These are phyloP conservation scores for Botrytis fabae DNA, from an alignment of 2,329 filamentous ascomycete species.

Conservation along the genomic window DNA sequence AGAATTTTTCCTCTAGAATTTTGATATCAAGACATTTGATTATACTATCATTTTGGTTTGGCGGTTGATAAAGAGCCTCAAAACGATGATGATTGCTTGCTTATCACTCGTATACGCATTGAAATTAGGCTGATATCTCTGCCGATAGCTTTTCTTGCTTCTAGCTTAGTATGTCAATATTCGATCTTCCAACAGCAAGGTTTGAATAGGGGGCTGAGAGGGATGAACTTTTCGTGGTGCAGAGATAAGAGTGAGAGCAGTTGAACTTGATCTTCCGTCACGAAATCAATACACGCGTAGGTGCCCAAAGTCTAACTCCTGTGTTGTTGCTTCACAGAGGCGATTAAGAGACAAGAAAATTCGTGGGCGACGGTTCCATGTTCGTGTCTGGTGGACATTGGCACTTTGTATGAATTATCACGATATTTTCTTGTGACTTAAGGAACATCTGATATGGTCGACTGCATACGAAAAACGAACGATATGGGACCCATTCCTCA, in stretches of 20 bases:
- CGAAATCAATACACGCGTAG: too few relatives aligned
- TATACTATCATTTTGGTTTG: not conserved
- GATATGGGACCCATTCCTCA: not conserved
- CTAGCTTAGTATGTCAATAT: too few relatives aligned
- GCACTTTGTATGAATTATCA: too few relatives aligned
- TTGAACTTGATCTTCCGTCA: too few relatives aligned
- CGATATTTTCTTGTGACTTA: too few relatives aligned
- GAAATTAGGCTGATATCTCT: not conserved
- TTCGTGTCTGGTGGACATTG: not conserved
- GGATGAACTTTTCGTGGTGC: too few relatives aligned
- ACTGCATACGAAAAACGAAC: too few relatives aligned
- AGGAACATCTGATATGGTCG: too few relatives aligned
- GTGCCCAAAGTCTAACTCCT: fast-evolving
- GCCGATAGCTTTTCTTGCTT: not conserved
- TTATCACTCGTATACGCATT: not conserved
- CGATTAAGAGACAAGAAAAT: fast-evolving
- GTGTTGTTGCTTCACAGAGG: not conserved
- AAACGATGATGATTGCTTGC: not conserved
- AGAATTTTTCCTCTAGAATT: not conserved
- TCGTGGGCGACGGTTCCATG: not conserved
- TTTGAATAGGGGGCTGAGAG: not conserved
- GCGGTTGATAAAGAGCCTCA: fast-evolving
- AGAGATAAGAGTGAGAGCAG: too few relatives aligned
- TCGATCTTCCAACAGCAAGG: too few relatives aligned
- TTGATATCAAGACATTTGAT: not conserved